phyloP scores from a whole-genome alignment of 2,329 filamentous ascomycete genomes.

The Diaporthe sp. region DNA sequence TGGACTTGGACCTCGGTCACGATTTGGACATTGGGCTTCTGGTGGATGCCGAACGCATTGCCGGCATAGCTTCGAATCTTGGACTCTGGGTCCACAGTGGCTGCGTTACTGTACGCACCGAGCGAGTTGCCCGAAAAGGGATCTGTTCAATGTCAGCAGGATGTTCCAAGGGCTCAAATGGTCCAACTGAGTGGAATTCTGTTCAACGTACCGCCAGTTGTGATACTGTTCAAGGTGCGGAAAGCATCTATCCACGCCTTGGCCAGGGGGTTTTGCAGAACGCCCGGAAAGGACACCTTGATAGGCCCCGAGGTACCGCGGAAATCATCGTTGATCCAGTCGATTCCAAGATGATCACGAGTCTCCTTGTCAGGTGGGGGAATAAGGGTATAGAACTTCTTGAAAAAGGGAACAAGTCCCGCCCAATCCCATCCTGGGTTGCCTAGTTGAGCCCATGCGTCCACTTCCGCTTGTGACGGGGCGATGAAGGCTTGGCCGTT shows the following conservation, averaged over 20 bases:
- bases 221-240: slow-evolving; percentile 34
- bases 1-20: slow-evolving; percentile 33
- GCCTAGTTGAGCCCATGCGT: slow-evolving; percentile 39
- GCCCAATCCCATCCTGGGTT: slow-evolving; percentile 40
- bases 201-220: slow-evolving; percentile 35
- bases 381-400: slow-evolving; percentile 38
- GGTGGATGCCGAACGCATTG: slow-evolving; percentile 33
- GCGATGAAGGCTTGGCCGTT: slow-evolving; percentile 40
- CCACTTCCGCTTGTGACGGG: slow-evolving; percentile 33
- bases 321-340: slow-evolving; percentile 38
- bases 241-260: slow-evolving; percentile 41
- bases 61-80: slow-evolving; percentile 39
- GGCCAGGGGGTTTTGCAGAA: slow-evolving; percentile 37
- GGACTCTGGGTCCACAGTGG: slow-evolving; percentile 37
- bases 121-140: slow-evolving; percentile 39
- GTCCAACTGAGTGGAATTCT: neutral
- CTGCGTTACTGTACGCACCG: slow-evolving; percentile 39
- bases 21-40: slow-evolving; percentile 34
- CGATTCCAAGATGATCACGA: slow-evolving; percentile 37
- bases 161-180: neutral
- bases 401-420: slow-evolving; percentile 33
- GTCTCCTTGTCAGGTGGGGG: slow-evolving; percentile 34
- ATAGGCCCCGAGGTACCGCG: slow-evolving; percentile 37
- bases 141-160: slow-evolving; percentile 30
- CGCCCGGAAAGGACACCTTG: slow-evolving; percentile 39